Evolutionary conservation across 129 eudicot genomes (phyloP).

Genomic region (Tanacetum coccineum): DNA sequence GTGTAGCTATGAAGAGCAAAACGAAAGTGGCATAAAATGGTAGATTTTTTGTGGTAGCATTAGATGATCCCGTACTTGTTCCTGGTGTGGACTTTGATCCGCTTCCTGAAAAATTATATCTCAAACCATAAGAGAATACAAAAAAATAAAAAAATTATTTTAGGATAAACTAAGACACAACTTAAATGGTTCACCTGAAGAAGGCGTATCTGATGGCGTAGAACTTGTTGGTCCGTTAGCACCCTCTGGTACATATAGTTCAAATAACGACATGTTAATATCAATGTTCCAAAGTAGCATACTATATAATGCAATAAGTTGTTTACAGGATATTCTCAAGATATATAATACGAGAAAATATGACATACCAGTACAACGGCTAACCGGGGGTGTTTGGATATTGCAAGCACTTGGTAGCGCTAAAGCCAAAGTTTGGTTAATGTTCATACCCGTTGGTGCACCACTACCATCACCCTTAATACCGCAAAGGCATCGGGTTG

Average conservation of each 20-base stretch:
- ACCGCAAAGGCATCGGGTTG: slow-evolving; percentile 64
- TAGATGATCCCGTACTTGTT: slow-evolving; percentile 17
- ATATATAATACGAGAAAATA: not conserved
- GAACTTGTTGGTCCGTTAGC: slow-evolving; percentile 29
- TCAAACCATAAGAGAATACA: not conserved
- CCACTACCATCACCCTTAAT: slow-evolving; percentile 43
- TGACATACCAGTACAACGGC: slow-evolving; percentile 56
- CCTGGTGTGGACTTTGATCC: slow-evolving; percentile 31
- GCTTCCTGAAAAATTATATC: slow-evolving; percentile 10
- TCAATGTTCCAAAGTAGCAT: not conserved
- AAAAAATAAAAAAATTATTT: not conserved
- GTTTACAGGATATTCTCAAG: not conserved
- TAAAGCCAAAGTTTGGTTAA: slow-evolving; percentile 69
- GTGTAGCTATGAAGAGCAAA: slow-evolving; percentile 12
- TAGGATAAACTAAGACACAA: not conserved
- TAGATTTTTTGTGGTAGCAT: not conserved
- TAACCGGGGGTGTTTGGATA: slow-evolving; percentile 63
- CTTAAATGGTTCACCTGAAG: slow-evolving; percentile 20
- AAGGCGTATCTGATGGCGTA: slow-evolving; percentile 18
- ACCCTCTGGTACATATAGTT: slow-evolving; percentile 14
- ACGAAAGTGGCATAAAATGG: slow-evolving; percentile 17
- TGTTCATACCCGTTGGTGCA: slow-evolving; percentile 41
- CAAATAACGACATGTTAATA: not conserved
- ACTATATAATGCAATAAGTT: not conserved
- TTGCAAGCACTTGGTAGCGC: slow-evolving; percentile 61